These are phyloP conservation scores for Aspergillus pseudotamarii DNA, from an alignment of 2,329 filamentous ascomycete species.

Conservation along the genomic window DNA sequence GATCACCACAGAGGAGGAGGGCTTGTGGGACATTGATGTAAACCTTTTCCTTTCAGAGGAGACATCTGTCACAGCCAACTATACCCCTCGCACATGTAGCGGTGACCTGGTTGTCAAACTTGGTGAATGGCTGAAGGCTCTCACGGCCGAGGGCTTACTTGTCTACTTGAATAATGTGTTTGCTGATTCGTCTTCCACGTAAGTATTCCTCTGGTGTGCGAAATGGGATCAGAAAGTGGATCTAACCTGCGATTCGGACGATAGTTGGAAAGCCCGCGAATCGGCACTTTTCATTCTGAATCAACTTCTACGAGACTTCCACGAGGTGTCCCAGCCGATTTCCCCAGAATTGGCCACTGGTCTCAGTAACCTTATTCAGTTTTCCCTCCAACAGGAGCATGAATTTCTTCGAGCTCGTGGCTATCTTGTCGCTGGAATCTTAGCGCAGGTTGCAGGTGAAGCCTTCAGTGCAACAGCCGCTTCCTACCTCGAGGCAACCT, in stretches of 20 bases:
- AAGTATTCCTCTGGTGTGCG: constrained; percentile 18
- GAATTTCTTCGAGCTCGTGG: constrained; percentile 83
- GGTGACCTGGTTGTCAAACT: constrained; percentile 91
- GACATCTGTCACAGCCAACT: constrained; percentile 91
- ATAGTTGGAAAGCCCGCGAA: constrained; percentile 71
- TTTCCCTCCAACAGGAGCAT: constrained; percentile 70
- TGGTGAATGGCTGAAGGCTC: constrained; percentile 81
- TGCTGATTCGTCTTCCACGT: constrained; percentile 46
- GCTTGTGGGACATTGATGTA: constrained; percentile 93
- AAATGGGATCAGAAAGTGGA: background rate
- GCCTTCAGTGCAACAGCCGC: constrained; percentile 48
- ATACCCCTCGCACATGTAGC: constrained; percentile 89
- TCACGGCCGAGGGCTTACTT: constrained; percentile 76
- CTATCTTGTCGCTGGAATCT: constrained; percentile 79
- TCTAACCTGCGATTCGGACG: constrained; percentile 23
- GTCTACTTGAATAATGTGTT: constrained; percentile 77
- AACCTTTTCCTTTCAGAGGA: constrained; percentile 95
- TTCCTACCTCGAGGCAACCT: constrained; percentile 58
- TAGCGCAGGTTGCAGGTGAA: constrained; percentile 69
- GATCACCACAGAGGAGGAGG: constrained; percentile 90
- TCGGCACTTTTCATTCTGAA: constrained; percentile 83
- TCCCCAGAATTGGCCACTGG: constrained; percentile 68
- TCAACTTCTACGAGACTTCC: constrained; percentile 79
- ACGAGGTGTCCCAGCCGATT: constrained; percentile 75
- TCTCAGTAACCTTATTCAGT: constrained; percentile 79